phyloP scores from a whole-genome alignment of 148 eudicot genomes.

The Agrostemma githago region DNA sequence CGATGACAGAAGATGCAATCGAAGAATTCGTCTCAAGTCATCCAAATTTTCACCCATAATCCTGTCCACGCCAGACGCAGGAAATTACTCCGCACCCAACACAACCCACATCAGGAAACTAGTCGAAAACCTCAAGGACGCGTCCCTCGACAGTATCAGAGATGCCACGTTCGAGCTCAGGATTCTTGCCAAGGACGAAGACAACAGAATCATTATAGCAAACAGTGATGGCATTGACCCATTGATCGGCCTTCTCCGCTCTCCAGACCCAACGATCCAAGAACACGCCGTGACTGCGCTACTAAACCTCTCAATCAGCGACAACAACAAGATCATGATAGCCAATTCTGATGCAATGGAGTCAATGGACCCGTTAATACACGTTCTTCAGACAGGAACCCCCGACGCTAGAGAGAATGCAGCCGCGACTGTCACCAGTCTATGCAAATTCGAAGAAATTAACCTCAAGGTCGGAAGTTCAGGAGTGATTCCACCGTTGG shows the following conservation, averaged over 20 bases:
- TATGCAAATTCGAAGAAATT: constrained; percentile 61
- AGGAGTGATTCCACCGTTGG: constrained; percentile 73
- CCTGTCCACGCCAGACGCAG: constrained; percentile 43
- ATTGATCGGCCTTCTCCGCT: constrained; percentile 56
- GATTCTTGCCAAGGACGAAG: constrained; percentile 65
- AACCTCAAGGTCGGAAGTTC: constrained; percentile 57
- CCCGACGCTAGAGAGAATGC: constrained; percentile 83
- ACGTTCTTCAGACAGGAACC: constrained; percentile 70
- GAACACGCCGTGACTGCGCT: constrained; percentile 85
- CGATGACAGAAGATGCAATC: constrained; percentile 39
- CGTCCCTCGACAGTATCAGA: constrained; percentile 50
- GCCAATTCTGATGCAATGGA: constrained; percentile 68
- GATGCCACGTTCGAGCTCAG: constrained; percentile 59
- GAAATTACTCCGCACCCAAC: constrained; percentile 40
- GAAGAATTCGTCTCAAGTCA: constrained; percentile 43
- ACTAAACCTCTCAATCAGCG: constrained; percentile 76
- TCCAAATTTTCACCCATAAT: constrained; percentile 46
- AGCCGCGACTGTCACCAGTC: constrained; percentile 79
- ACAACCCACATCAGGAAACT: constrained; percentile 47
- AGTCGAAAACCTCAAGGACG: constrained; percentile 52
- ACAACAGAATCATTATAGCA: constrained; percentile 65
- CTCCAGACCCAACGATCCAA: constrained; percentile 49
- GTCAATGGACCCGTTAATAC: constrained; percentile 42
- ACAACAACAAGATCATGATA: constrained; percentile 69
- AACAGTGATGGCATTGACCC: constrained; percentile 56